Conservation (phyloP, 768 basidiomycete genomes). For the Lyophyllum shimeji region DNA sequence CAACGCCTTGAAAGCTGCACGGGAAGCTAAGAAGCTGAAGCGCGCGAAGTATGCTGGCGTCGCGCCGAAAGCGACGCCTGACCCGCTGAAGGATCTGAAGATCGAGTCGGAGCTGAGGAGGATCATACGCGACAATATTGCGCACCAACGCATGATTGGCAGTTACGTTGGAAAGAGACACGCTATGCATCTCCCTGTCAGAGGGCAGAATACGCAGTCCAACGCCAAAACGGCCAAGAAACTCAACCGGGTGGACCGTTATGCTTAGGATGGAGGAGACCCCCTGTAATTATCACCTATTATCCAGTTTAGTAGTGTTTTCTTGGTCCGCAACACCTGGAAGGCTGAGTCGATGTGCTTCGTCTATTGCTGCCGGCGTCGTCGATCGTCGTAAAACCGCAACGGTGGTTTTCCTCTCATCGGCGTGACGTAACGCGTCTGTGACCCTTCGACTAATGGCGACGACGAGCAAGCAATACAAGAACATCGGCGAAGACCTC, state of each 20-base stretch:
- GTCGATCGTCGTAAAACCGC: background rate
- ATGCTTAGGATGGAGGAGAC: constrained; percentile 17
- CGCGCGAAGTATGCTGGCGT: constrained; percentile 19
- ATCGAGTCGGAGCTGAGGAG: constrained; percentile 87
- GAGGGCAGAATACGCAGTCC: constrained; percentile 90
- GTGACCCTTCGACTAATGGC: constrained; percentile 44
- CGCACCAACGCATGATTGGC: constrained; percentile 90
- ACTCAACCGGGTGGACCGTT: constrained; percentile 82
- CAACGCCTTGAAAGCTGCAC: constrained; percentile 26
- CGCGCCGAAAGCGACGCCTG: constrained; percentile 30
- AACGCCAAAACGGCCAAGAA: constrained; percentile 91
- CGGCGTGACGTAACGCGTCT: constrained; percentile 29
- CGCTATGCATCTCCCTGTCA: constrained; percentile 89
- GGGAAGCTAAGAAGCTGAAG: constrained; percentile 30
- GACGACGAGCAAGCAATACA: constrained; percentile 80
- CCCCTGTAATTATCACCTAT: constrained; percentile 3
- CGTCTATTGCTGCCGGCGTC: too few species aligned
- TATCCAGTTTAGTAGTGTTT: background rate
- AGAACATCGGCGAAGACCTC: constrained; percentile 88
- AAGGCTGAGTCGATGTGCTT: background rate
- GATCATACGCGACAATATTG: constrained; percentile 86
- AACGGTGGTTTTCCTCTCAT: background rate
- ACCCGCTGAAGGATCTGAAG: constrained; percentile 72
- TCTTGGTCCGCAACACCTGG: background rate
- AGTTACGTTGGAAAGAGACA: constrained; percentile 92